Evolutionary conservation across 2,329 filamentous ascomycete species (phyloP).

Genomic region (Beauveria asiatica): DNA sequence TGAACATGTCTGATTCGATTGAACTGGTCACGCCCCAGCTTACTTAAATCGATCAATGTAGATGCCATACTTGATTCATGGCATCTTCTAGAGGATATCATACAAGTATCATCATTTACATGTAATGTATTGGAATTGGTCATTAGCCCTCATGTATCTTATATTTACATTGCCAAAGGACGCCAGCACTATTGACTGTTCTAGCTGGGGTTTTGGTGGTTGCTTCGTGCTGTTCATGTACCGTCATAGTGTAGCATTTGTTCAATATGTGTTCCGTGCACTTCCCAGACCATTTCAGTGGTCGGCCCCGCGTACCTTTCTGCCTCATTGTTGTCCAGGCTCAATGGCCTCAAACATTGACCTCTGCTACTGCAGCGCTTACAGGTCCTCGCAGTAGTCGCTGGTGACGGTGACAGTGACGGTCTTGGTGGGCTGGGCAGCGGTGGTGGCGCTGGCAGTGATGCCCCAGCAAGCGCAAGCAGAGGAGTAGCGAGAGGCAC

Average conservation of each 20-base stretch:
- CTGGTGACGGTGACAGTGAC: conserved; percentile 32
- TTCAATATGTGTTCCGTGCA: not conserved
- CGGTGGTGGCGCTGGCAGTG: conserved; percentile 30
- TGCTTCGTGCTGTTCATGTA: conserved; percentile 10
- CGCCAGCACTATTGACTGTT: not conserved
- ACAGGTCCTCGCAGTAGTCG: conserved; percentile 33
- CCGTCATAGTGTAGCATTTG: not conserved
- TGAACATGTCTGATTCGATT: not conserved
- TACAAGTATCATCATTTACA: not conserved
- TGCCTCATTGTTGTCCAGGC: not conserved
- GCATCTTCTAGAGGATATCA: too few relatives aligned
- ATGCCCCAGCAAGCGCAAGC: conserved; percentile 39
- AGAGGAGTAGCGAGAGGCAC: conserved; percentile 28
- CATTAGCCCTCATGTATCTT: conserved; percentile 3
- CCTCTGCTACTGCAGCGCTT: not conserved
- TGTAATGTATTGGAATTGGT: not conserved
- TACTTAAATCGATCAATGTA: not conserved
- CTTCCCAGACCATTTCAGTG: not conserved
- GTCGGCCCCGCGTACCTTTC: too few relatives aligned
- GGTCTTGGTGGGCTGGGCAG: conserved; percentile 30
- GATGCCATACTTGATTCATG: not conserved
- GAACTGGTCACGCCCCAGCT: not conserved
- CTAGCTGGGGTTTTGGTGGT: not conserved
- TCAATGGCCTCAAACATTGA: not conserved
- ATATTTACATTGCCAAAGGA: conserved; percentile 3